A percentile compares a stretch with the other conserved stretches of the same genome.
Conservation (phyloP, 306 rosid species). For the Lathyrus sativus region DNA sequence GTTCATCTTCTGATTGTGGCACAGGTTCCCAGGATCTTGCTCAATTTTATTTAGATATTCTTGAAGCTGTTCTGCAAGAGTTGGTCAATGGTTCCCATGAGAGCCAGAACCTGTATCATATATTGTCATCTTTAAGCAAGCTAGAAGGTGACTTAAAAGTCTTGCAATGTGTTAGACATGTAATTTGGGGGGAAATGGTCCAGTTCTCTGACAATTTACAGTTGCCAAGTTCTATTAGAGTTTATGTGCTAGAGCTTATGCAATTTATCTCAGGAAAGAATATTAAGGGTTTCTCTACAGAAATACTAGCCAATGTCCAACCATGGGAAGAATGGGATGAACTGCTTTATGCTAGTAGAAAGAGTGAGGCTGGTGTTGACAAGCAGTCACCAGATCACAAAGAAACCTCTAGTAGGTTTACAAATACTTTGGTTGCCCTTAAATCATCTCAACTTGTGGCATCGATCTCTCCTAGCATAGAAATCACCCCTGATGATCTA, state of each 20-base stretch:
- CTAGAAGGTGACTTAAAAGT: constrained; percentile 77
- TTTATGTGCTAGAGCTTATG: constrained; percentile 84
- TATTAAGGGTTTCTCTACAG: constrained; percentile 76
- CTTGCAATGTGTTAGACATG: constrained; percentile 71
- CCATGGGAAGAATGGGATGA: constrained; percentile 98
- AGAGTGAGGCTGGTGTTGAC: constrained; percentile 49
- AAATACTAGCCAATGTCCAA: constrained; percentile 58
- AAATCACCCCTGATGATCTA: constrained; percentile 74
- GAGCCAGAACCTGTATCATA: constrained; percentile 63
- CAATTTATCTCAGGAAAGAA: constrained; percentile 77
- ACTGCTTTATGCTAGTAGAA: constrained; percentile 49
- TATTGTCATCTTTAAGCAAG: constrained; percentile 82
- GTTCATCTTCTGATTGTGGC: constrained; percentile 44
- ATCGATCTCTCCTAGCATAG: constrained; percentile 71
- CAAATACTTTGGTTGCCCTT: constrained; percentile 89
- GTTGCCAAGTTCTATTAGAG: constrained; percentile 83
- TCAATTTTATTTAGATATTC: constrained; percentile 64
- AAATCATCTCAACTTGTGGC: constrained; percentile 83
- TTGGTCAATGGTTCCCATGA: constrained; percentile 67
- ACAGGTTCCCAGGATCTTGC: constrained; percentile 65
- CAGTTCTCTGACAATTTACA: constrained; percentile 84
- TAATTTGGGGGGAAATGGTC: constrained; percentile 83
- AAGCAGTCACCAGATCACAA: constrained; percentile 54
- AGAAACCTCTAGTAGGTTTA: constrained; percentile 75
- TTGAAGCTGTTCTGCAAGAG: constrained; percentile 69